These are phyloP conservation scores for Venturia asperata DNA, from an alignment of 2,329 filamentous ascomycete genomes.

Conservation along the genomic window DNA sequence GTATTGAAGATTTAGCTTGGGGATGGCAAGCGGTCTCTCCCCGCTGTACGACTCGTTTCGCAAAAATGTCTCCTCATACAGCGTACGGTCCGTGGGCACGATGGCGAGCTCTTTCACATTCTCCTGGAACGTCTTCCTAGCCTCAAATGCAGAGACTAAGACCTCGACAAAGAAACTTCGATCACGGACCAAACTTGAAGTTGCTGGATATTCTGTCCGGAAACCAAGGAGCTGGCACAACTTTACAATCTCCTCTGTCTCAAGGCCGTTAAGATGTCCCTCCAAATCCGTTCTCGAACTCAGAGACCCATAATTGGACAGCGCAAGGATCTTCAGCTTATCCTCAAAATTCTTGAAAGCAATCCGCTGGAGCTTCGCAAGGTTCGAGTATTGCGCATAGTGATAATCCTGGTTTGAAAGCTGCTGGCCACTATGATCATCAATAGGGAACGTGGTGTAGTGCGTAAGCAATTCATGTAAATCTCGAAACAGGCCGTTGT, in stretches of 20 bases:
- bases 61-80: conserved; percentile 73
- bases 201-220: conserved; percentile 72
- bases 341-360: conserved; percentile 77
- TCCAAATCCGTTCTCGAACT: conserved; percentile 73
- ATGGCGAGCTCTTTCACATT: conserved; percentile 61
- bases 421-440: conserved; percentile 81
- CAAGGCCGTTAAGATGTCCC: conserved; percentile 63
- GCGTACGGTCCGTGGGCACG: conserved; percentile 71
- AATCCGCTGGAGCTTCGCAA: conserved; percentile 73
- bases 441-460: conserved; percentile 81
- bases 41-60: conserved; percentile 84
- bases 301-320: conserved; percentile 88
- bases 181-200: conserved; percentile 55
- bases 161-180: conserved; percentile 63
- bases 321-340: conserved; percentile 80
- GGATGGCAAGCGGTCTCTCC: conserved; percentile 77
- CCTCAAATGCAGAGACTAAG: conserved; percentile 67
- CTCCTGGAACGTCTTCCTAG: conserved; percentile 76
- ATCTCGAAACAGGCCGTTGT: conserved; percentile 72
- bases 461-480: conserved; percentile 74
- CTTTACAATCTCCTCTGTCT: conserved; percentile 64
- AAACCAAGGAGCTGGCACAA: conserved; percentile 68
- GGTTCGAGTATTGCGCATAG: conserved; percentile 65
- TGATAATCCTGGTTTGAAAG: conserved; percentile 66
- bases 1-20: conserved; percentile 93